Conservation (phyloP, 2,329 filamentous ascomycete species). For the Neospermospora avenae region DNA sequence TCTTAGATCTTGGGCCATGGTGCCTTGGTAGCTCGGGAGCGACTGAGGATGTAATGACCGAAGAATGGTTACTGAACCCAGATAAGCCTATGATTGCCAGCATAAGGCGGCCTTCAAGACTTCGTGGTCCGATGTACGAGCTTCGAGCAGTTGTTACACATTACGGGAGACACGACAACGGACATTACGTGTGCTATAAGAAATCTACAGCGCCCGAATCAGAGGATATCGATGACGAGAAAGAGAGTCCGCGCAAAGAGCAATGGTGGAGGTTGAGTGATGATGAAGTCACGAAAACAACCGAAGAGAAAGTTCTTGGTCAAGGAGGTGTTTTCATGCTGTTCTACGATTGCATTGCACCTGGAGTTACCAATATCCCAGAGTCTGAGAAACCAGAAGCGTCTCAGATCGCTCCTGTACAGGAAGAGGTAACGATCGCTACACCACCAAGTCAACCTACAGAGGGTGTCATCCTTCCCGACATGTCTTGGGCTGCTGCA, state of each 20-base stretch:
- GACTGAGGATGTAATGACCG: conserved; percentile 39
- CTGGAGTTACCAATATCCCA: conserved; percentile 24
- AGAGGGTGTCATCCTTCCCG: background rate
- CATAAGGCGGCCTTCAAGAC: conserved; percentile 46
- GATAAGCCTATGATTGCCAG: conserved; percentile 70
- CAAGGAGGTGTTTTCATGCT: conserved; percentile 92
- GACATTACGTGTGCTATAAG: conserved; percentile 91
- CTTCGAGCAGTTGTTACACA: conserved; percentile 84
- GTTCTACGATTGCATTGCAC: conserved; percentile 79
- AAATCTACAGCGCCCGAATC: conserved; percentile 50
- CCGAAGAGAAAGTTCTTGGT: conserved; percentile 68
- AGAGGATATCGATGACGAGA: conserved; percentile 30
- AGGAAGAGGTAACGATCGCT: background rate
- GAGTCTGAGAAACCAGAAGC: background rate
- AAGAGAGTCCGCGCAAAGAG: conserved; percentile 24
- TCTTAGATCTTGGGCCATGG: conserved; percentile 79
- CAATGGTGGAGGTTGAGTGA: conserved; percentile 93
- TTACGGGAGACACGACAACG: conserved; percentile 87
- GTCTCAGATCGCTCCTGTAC: background rate
- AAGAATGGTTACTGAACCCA: conserved; percentile 70
- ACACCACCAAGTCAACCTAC: background rate
- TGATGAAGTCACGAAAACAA: conserved; percentile 72
- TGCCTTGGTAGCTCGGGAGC: conserved; percentile 61
- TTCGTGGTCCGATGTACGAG: conserved; percentile 64
- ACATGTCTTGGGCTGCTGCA: conserved; percentile 15